These are phyloP conservation scores for Globisporangium perplexum DNA, from an alignment of 352 stramenopile genomes.

Conservation along the genomic window DNA sequence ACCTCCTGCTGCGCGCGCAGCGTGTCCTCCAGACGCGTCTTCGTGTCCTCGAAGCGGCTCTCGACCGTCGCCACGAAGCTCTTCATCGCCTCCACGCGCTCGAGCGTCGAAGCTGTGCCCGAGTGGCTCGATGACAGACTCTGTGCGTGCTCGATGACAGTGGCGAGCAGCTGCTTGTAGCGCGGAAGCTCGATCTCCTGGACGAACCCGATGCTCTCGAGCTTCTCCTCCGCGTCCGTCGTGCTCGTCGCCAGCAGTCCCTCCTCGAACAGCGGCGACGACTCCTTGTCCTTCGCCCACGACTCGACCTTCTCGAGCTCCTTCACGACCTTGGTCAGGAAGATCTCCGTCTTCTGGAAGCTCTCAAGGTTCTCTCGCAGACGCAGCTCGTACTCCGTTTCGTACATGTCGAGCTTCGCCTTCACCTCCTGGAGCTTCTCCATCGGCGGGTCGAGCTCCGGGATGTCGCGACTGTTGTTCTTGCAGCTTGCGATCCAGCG, in stretches of 20 bases:
- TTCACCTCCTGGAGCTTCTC: slow-evolving; percentile 81
- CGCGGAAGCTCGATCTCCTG: slow-evolving; percentile 77
- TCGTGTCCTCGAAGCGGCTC: slow-evolving; percentile 57
- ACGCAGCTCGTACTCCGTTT: slow-evolving; percentile 70
- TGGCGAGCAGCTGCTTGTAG: slow-evolving; percentile 73
- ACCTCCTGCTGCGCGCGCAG: slow-evolving; percentile 62
- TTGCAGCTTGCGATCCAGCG: slow-evolving; percentile 85
- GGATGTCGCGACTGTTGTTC: slow-evolving; percentile 78
- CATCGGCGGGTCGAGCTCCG: slow-evolving; percentile 61
- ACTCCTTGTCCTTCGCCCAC: slow-evolving; percentile 80
- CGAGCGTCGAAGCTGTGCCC: slow-evolving; percentile 58
- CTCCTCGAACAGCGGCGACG: slow-evolving; percentile 60
- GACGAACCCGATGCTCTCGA: slow-evolving; percentile 81
- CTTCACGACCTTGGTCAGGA: slow-evolving; percentile 81
- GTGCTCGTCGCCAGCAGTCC: slow-evolving; percentile 47
- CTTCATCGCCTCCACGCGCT: slow-evolving; percentile 71
- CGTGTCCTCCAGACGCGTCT: slow-evolving; percentile 45
- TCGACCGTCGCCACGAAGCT: slow-evolving; percentile 74
- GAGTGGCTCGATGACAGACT: slow-evolving; percentile 64
- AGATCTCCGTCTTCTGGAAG: slow-evolving; percentile 81
- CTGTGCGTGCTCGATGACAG: slow-evolving; percentile 60
- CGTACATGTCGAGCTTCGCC: slow-evolving; percentile 50
- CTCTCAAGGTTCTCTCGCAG: slow-evolving; percentile 68
- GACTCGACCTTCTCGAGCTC: slow-evolving; percentile 79
- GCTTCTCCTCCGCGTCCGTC: slow-evolving; percentile 67